These are phyloP conservation scores for Eremochloa ophiuroides DNA, from an alignment of 176 grass and related monocot genomes.

Conservation along the genomic window DNA sequence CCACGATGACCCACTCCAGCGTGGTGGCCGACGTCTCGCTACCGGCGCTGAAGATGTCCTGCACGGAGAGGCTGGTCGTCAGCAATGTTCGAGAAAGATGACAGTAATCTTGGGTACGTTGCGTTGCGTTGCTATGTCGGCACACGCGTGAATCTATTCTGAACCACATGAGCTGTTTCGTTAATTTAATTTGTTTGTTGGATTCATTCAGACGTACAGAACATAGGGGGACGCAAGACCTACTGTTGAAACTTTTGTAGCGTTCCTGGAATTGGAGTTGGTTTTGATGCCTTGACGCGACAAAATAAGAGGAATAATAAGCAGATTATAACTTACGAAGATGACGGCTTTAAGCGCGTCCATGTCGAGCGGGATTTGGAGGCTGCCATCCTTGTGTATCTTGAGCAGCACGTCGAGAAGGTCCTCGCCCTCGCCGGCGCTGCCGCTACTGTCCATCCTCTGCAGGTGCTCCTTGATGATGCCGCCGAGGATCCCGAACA, in stretches of 20 bases:
- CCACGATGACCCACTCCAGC: constrained; percentile 53
- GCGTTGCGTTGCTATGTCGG: no score
- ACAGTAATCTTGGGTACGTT: no score
- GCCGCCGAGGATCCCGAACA: constrained; percentile 49
- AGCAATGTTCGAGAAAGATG: no score
- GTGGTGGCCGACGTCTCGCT: constrained; percentile 56
- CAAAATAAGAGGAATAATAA: background rate
- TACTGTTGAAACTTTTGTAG: no score
- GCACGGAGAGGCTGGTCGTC: background rate
- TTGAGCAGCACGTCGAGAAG: constrained; percentile 55
- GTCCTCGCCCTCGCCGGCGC: no score
- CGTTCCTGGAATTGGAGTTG: no score
- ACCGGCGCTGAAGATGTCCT: constrained; percentile 60
- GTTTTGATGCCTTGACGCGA: no score
- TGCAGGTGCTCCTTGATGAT: constrained; percentile 47
- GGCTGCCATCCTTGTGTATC: constrained; percentile 29
- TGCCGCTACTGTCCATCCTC: background rate
- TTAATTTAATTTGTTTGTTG: no score
- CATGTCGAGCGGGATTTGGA: constrained; percentile 34
- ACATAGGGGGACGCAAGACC: no score
- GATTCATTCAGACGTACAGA: no score
- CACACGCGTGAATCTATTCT: no score
- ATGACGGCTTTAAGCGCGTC: constrained; percentile 42
- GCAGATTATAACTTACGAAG: constrained; percentile 31
- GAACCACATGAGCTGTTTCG: no score